Base-by-base conservation (phyloP, 225 moss, liverwort and hornwort species). In the Polytrichum commune region DNA sequence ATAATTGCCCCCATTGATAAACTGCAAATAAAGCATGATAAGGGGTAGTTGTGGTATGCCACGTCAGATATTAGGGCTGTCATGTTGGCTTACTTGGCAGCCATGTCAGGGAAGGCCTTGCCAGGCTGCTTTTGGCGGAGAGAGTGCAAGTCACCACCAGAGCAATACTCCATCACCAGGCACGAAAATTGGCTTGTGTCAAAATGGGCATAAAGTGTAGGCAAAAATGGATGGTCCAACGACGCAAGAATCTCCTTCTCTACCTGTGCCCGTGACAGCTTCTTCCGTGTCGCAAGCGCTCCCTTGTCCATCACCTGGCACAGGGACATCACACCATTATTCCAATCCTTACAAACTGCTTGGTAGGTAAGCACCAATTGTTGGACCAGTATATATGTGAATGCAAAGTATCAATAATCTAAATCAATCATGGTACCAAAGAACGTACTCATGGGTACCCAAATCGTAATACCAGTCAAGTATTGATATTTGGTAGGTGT, bases 141-240 rank as follows among this genome's bases (percentile, higher is more conserved):
- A 1, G 95, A 88, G 70, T 98, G 98, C 67, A 98, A 85, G 78
- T 98, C 98, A 0, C 98, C 98, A 4, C 98, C 98, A 1, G 98
- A 91, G 80, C 98, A 98, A 57, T 93, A 98, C 84, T 98, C 98
- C 95, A 98, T 98, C 5, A 98, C 98, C 26, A 98, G 71, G 76
- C 98, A 98, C 2, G 92, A 91, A 70, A 95, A 98, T 76, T 98
- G 91, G 8, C 90, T 80, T 0, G 98, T 98, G 80, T 98, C 98
- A 35, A 98, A 98, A 75, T 98, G 98, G 0, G 98, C 85, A 57
- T 98, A 98, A 19, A 98, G 68, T 1, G 98, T 98, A 1, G 98
- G 98, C 6, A 98, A 89, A 27, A 98, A 98, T 8, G 98, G 98
- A 69, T 98, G 98, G 76, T 98, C 98, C 24, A 98, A 72, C 0